Base-by-base conservation (phyloP, 2,329 filamentous ascomycete species). In the Mycocentrospora acerina region DNA sequence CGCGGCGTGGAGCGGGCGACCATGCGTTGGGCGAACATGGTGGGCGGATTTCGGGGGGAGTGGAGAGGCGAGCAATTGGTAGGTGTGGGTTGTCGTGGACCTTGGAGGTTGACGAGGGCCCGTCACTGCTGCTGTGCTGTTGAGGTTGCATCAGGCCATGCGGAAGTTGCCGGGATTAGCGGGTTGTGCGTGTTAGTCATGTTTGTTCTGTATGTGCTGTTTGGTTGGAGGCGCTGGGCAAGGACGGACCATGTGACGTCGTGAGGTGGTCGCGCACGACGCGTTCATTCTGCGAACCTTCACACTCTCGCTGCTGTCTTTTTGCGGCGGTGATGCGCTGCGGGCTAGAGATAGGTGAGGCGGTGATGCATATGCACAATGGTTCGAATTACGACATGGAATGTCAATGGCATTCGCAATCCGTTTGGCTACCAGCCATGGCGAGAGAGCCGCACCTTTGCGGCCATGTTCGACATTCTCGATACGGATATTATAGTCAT, bases 401-500 rank as follows among this genome's bases (percentile, higher is more conserved):
- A 77, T 59, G 74, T 77, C 58, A 77, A 77, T 47, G 74, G 74
- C 59, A 76, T 77, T 41, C 71, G 74, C 46, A 77, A 77, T 48
- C 74, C 74, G n/a, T 76, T 77, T 59, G 68, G 70, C 28, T 76
- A 77, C 54, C 70, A 72, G 53, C 74, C 74, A 70, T 77, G 74
- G 74, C 70, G 72, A 54, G 59, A 64, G 29, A 66, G 62, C 16
- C 64, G 71, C 41, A 69, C 71, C 11, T 76, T 74, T 57, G 62
- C 66, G 30, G 78, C 85, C 51, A 97, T 97, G 93, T 97, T 98
- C 69, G 88, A 95, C 53, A 87, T 86, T 29, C 78, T 98, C 6
- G 87, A 93, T 64, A 83, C 90, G 36, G 93, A 98, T 65, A 93
- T 98, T 48, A 82, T 97, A 13, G 78, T 96, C 42, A 90, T 97